Conservation (phyloP, 2,329 filamentous ascomycete genomes). For the Albophoma yamanashiensis region DNA sequence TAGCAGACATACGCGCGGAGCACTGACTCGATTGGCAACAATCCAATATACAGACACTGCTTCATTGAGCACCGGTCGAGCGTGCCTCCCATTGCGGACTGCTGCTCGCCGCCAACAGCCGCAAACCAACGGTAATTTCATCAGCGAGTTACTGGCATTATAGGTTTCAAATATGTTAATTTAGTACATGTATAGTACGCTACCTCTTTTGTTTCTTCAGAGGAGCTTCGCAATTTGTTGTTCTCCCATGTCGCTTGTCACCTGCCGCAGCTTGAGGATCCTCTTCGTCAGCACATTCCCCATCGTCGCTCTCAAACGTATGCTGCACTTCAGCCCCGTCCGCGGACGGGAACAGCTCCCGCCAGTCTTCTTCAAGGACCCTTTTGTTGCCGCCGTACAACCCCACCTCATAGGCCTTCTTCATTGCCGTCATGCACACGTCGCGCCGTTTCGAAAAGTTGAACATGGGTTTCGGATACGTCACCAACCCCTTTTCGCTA, state of each 20-base stretch:
- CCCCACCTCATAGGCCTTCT: constrained; percentile 55
- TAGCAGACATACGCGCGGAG: constrained; percentile 14
- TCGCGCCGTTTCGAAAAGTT: constrained; percentile 55
- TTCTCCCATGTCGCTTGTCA: constrained; percentile 14
- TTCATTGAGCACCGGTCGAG: not conserved
- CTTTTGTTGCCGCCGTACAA: constrained; percentile 52
- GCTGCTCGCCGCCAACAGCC: not conserved
- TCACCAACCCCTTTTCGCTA: constrained; percentile 22
- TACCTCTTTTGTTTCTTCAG: constrained; percentile 16
- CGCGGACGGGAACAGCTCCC: constrained; percentile 29
- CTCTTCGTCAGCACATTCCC: constrained; percentile 20
- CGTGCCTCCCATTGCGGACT: not conserved
- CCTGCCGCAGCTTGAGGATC: constrained; percentile 9
- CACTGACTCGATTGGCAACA: constrained; percentile 8
- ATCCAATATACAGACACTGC: not conserved
- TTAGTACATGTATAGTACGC: not conserved
- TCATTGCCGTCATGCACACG: constrained; percentile 57
- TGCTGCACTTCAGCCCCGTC: constrained; percentile 29
- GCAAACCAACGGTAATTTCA: not conserved
- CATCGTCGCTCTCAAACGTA: constrained; percentile 20
- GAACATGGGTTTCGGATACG: constrained; percentile 69
- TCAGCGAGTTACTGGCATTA: not conserved
- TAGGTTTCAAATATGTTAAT: not conserved
- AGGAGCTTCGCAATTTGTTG: constrained; percentile 2
- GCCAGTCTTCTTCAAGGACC: constrained; percentile 51